A percentile compares a stretch with the other conserved stretches of the same genome.
phyloP scores from a whole-genome alignment of 2,329 filamentous ascomycete genomes.

The Colletotrichum filicis region DNA sequence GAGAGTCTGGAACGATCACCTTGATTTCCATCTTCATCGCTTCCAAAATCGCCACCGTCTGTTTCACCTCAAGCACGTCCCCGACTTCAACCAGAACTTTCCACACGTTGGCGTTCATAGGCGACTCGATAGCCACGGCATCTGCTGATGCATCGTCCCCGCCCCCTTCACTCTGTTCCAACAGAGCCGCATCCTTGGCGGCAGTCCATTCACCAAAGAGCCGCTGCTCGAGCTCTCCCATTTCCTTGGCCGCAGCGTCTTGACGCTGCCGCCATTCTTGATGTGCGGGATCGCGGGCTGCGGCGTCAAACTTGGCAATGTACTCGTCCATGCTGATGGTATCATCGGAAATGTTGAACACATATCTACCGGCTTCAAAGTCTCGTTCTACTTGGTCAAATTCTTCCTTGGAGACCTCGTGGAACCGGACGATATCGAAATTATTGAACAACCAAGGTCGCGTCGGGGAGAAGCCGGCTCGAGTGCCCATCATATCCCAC shows the following conservation, averaged over 20 bases:
- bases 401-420: conserved; percentile 46
- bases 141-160: conserved; percentile 32
- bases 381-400: conserved; percentile 42
- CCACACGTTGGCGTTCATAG: conserved; percentile 64
- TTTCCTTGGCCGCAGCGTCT: conserved; percentile 32
- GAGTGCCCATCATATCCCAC: conserved; percentile 47
- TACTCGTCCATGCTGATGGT: conserved; percentile 45
- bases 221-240: conserved; percentile 39
- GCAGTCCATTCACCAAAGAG: conserved; percentile 45
- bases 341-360: conserved; percentile 40
- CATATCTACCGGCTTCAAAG: conserved; percentile 45
- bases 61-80: conserved; percentile 51
- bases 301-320: conserved; percentile 38
- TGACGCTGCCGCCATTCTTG: conserved; percentile 37
- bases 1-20: conserved; percentile 40
- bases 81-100: conserved; percentile 58
- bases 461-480: conserved; percentile 42
- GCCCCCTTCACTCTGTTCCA: conserved; percentile 36
- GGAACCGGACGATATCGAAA: conserved; percentile 48
- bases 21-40: conserved; percentile 69
- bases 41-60: conserved; percentile 59
- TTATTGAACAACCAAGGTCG: conserved; percentile 50
- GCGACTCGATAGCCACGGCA: conserved; percentile 48
- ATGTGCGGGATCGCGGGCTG: conserved; percentile 36
- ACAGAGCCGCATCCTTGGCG: conserved; percentile 17